Base-by-base conservation (phyloP, 768 basidiomycete species). In the Rubroboletus pulcherrimus region DNA sequence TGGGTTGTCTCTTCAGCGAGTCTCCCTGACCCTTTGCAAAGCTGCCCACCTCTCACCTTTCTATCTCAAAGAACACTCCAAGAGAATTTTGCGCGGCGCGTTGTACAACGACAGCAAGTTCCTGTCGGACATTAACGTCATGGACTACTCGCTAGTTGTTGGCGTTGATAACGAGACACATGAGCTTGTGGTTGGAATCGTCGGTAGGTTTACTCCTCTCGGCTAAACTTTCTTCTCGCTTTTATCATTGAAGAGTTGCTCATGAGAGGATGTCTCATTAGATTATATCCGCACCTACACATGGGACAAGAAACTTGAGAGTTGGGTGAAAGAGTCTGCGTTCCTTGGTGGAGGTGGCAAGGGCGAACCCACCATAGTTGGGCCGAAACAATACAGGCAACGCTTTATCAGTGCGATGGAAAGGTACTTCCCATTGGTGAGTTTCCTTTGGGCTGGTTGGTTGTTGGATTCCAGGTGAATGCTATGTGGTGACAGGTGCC, bases 261-360 rank as follows among this genome's bases (percentile, higher is more conserved):
- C 44, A 63, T 33, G 19, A 21, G 42, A 9, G 37, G 21, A 50
- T 50, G 12, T 29, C 45, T 44, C 26, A 3, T 26, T 52, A 95
- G 93, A 97, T 70, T 97, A 93, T 66, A 91, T 96, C 60, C 88
- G 94, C 9, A 94, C 93, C 4, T 96, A 95, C 66, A 96, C 93
- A 0, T 97, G 93, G 93, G 97, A 99, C 76, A 99, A 99, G 77
- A 94, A 93, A 63, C 76, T 99, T 17, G 97, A 98, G 74, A 98
- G 88, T 57, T 97, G 93, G 94, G 93, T 98, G 42, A 99, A 98
- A 67, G 97, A 98, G 63, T 87, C 92, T 2, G 81, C 91, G 0
- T 93, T 95, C 72, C 76, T 98, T 24, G 94, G 92, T 44, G 89
- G 84, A 21, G 81, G 82, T 42, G 86, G 85, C 41, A 86, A 81